Evolutionary conservation across 768 basidiomycete genomes (phyloP), one percentile per base, ranked within the genome.

Genomic region (Kwoniella newhampshirensis): DNA sequence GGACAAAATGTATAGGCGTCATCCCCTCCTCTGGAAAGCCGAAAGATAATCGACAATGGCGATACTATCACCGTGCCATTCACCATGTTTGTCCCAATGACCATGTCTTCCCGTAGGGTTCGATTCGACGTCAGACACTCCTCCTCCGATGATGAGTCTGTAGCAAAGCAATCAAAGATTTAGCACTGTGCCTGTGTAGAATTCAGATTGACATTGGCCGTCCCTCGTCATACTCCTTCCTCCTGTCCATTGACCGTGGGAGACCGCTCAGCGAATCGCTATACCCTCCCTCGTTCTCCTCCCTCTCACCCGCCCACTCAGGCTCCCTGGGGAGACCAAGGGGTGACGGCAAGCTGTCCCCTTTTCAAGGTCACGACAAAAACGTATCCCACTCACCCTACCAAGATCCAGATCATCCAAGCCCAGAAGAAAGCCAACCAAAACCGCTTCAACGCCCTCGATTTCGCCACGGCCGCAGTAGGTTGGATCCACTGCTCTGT

Each of bases 11-110:
- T 32, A 32, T 32, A 32, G 32, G 32, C 13, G 13, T 13, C 13
- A 32, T 32, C 32, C 32, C 32, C 32, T 32, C 13, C 32, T 32
- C 32, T 32, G 32, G 32, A 32, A 32, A 32, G 32, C 32, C 13
- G 32, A 32, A 13, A 32, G 32, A 13, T 32, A 32, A 13, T 32
- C 32, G 32, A 32, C 32, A 13, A 32, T 32, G 13, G 32, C 32
- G 32, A 32, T 32, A 5, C 25, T 47, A 35, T 68, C 68, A 44
- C 62, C 57, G 20, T 63, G 67, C 71, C 71, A 73, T 23, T 65
- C 44, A 17, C 71, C 71, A 47, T 73, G 54, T 25, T 68, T 70
- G 40, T 66, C 64, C 68, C 68, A 73, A 36, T 73, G 71, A 3
- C 71, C 71, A 25, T 67, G 60, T 30, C 67, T 44, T 6, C 62